Conservation (phyloP, 2,329 filamentous ascomycete species). For the Sclerotiophoma versabilis region DNA sequence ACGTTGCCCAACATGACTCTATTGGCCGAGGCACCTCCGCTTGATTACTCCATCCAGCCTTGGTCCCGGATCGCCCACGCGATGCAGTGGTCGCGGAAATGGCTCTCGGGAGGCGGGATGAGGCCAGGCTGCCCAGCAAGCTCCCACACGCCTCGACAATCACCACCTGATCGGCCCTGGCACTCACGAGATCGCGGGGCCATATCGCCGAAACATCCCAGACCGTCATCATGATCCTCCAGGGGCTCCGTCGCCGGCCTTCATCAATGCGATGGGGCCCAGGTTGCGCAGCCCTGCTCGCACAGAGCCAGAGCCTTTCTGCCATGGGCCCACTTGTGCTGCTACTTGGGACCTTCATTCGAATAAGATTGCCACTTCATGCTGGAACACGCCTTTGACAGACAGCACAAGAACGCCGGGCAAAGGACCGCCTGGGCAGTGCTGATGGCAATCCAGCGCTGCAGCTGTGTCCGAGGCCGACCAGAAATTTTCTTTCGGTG, state of each 20-base stretch:
- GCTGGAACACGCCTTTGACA: not conserved
- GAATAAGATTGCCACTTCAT: conserved; percentile 33
- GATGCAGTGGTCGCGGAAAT: conserved; percentile 32
- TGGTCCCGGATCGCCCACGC: conserved; percentile 38
- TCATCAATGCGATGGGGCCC: conserved; percentile 13
- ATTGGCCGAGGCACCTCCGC: conserved; percentile 35
- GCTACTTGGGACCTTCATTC: conserved; percentile 8
- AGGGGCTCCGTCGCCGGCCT: conserved; percentile 3
- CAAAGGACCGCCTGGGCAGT: conserved; percentile 30
- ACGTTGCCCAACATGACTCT: conserved; percentile 30
- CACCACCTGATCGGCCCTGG: conserved; percentile 36
- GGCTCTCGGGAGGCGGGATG: conserved; percentile 36
- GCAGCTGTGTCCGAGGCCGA: conserved; percentile 20
- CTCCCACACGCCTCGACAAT: conserved; percentile 18
- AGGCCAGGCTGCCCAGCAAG: conserved; percentile 20
- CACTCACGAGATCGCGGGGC: conserved; percentile 32
- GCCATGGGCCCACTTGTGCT: conserved; percentile 3
- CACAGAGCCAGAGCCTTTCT: not conserved
- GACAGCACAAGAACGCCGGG: conserved; percentile 2
- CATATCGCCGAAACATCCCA: conserved; percentile 30
- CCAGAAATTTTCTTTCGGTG: conserved; percentile 22
- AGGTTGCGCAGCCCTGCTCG: conserved; percentile 6
- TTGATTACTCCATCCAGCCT: conserved; percentile 21
- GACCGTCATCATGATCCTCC: conserved; percentile 1
- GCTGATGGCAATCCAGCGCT: conserved; percentile 15